Base-by-base conservation (phyloP, 129 eudicot genomes). In the Dittrichia graveolens region DNA sequence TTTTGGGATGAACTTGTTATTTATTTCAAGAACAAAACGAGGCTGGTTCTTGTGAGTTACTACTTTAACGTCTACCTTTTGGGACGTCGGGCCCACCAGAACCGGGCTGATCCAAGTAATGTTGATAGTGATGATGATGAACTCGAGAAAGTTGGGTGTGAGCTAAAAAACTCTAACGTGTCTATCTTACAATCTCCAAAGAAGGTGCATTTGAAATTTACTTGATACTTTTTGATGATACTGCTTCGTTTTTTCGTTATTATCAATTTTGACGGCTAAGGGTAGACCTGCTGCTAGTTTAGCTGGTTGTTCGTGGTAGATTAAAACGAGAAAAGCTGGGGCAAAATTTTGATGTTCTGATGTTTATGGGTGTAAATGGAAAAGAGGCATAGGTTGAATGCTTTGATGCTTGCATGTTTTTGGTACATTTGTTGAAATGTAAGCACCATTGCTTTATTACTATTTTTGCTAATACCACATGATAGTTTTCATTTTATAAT, bases 61-160 rank as follows among this genome's bases (percentile, higher is more conserved):
- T 89, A 93, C 75, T 90, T 77, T 68, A 93, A 90, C 18, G 96
- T 87, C 55, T 93, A 87, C 77, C 80, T 89, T 49, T 71, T 90
- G 9, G 62, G 85, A 40, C 92, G 90, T 37, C 76, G 96, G 75
- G 89, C 74, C 52, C 74, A 66, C 60, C 98, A 93, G 78, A 93
- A 90, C 67, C 79, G 98, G 71, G 54, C 16, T 24, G 77, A 65
- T n/a, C 81, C 90, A 0, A 79, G 79, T 63, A 64, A 82, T 5
- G 69, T 93, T 8, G 81, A 88, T 61, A 93, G 92, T 60, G 98
- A 93, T 40, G 95, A 93, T 15, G 98, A 93, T 24, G 96, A 85
- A 58, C 69, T 87, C 0, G 92, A 84, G 83, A 75, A 54, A 43
- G 78, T 67, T 41, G 84, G 78, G 45, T 50, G 37, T n/a, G 63